Percentiles rank a stretch among this genome's conserved stretches.
These are phyloP conservation scores for Aureobasidium sp. DNA, from an alignment of 2,329 filamentous ascomycete species.

Conservation along the genomic window DNA sequence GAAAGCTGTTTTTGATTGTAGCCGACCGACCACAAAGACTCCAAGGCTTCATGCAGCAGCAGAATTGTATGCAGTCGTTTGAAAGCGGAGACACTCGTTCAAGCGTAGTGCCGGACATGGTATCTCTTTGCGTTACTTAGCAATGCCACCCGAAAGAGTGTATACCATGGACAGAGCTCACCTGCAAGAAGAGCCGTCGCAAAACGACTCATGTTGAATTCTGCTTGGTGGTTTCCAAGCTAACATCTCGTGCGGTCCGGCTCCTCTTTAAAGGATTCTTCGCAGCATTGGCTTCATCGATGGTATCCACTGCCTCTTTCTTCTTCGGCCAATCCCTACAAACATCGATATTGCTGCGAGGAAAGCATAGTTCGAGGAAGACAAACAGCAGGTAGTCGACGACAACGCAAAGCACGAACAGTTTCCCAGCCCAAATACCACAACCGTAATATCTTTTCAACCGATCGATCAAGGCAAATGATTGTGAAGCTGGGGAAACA, in stretches of 20 bases:
- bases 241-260: neutral
- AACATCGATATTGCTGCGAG: conserved; percentile 76
- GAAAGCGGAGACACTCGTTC: no score
- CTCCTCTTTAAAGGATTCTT: neutral
- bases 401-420: conserved; percentile 90
- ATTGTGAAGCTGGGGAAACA: conserved; percentile 47
- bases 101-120: no score
- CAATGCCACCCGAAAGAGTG: no score
- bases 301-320: conserved; percentile 10
- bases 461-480: conserved; percentile 87
- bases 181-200: no score
- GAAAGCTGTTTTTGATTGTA: no score
- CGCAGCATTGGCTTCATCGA: neutral
- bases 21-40: no score
- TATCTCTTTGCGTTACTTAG: no score
- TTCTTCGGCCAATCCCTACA: conserved; percentile 91
- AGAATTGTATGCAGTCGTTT: no score
- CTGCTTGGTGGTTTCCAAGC: neutral
- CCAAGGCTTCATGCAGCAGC: no score
- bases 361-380: conserved; percentile 78
- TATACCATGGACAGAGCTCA: neutral
- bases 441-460: conserved; percentile 96
- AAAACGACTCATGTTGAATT: no score
- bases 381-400: conserved; percentile 90
- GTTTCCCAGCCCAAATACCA: conserved; percentile 94